These are phyloP conservation scores for Ceratocystis smalleyi DNA, from an alignment of 2,329 filamentous ascomycete species.

Conservation along the genomic window DNA sequence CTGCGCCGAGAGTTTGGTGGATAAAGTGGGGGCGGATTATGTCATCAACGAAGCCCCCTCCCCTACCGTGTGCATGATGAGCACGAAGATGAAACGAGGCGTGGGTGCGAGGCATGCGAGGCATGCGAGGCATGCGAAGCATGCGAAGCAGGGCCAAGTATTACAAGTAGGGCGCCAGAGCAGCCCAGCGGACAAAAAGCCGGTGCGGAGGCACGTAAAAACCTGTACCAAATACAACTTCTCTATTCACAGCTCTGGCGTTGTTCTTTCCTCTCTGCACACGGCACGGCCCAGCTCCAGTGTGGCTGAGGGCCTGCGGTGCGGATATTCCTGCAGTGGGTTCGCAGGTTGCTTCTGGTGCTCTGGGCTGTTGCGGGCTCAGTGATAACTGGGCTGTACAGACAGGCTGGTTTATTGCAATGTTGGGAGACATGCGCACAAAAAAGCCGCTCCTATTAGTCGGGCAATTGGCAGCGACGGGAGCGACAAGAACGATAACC, in stretches of 20 bases:
- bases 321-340: conserved; percentile 1
- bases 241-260: background rate
- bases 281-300: background rate
- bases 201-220: background rate
- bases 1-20: background rate
- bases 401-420: background rate
- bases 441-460: background rate
- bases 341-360: background rate
- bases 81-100: background rate
- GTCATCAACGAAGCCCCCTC: background rate
- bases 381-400: background rate
- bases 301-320: background rate
- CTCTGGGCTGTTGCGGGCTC: background rate
- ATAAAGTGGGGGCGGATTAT: background rate
- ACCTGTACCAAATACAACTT: background rate
- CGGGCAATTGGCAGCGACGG: background rate
- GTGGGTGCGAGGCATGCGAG: background rate
- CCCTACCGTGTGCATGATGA: background rate
- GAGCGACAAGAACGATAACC: background rate
- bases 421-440: too few species aligned
- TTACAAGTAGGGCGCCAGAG: background rate
- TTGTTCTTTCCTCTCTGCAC: background rate
- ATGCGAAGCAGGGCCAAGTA: background rate
- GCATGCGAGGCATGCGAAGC: background rate
- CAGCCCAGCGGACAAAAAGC: background rate